Percentiles rank a stretch among this genome's conserved stretches.
Evolutionary conservation across 805 yeast species (phyloP).

Genomic region (Candida jianshihensis): DNA sequence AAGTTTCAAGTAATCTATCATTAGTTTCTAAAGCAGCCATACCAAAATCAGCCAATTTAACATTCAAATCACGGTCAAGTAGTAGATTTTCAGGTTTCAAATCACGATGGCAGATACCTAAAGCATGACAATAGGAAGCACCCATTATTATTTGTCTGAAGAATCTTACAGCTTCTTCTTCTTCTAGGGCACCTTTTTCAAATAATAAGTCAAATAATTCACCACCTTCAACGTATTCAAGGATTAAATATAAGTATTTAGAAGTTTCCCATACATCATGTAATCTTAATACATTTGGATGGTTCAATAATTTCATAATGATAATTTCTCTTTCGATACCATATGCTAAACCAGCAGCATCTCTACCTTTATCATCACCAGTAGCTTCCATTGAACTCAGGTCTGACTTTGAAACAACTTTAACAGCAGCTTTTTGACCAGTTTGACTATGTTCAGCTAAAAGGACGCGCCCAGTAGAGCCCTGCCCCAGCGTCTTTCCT

Average conservation of each 20-base stretch:
- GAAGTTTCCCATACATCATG: conserved; percentile 98
- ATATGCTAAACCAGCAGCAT: conserved; percentile 70
- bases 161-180: conserved; percentile 67
- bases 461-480: conserved; percentile 77
- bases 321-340: conserved; percentile 97
- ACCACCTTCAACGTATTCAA: conserved; percentile 87
- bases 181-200: conserved; percentile 59
- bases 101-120: conserved; percentile 78
- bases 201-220: conserved; percentile 73
- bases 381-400: conserved; percentile 27
- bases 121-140: conserved; percentile 73
- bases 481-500: conserved; percentile 74
- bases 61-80: conserved; percentile 57
- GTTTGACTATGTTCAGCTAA: conserved; percentile 62
- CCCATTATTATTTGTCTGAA: conserved; percentile 75
- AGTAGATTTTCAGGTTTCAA: conserved; percentile 75
- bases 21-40: conserved; percentile 82
- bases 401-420: conserved; percentile 67
- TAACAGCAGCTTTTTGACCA: conserved; percentile 77
- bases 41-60: conserved; percentile 81
- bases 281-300: conserved; percentile 86
- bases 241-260: conserved; percentile 72
- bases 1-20: conserved; percentile 65
- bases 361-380: conserved; percentile 32
- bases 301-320: conserved; percentile 91